These are phyloP conservation scores for Botrytis fragariae DNA, from an alignment of 2,329 filamentous ascomycete genomes.

Conservation along the genomic window DNA sequence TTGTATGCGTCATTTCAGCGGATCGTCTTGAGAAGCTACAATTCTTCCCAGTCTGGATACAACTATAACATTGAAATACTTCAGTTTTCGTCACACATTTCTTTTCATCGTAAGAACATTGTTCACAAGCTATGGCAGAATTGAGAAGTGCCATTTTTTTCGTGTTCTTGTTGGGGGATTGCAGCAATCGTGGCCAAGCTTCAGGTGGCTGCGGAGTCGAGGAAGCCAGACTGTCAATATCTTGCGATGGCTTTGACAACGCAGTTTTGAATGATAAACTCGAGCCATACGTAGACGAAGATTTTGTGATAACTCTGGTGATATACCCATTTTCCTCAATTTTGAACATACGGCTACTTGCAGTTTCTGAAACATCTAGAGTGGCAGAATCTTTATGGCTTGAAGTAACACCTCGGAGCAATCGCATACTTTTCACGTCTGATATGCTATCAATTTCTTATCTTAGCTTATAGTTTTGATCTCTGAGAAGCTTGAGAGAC, in stretches of 20 bases:
- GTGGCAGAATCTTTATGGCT: constrained; percentile 10
- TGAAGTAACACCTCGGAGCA: constrained; percentile 27
- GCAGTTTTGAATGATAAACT: not conserved
- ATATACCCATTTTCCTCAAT: not conserved
- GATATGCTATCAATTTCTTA: constrained; percentile 31
- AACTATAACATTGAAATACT: too few species aligned
- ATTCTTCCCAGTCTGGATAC: too few species aligned
- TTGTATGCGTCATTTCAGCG: too few species aligned
- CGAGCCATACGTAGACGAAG: not conserved
- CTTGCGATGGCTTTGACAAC: not conserved
- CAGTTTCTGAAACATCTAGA: constrained; percentile 25
- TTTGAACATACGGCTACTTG: constrained; percentile 21
- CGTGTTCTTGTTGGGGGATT: too few species aligned
- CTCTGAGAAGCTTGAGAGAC: constrained; percentile 24
- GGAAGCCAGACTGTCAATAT: not conserved
- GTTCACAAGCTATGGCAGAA: too few species aligned
- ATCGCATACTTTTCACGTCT: constrained; percentile 26
- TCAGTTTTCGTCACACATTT: too few species aligned
- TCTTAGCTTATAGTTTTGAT: constrained; percentile 24
- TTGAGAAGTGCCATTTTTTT: too few species aligned
- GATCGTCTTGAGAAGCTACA: too few species aligned
- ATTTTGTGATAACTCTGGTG: too few species aligned
- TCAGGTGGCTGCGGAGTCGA: not conserved
- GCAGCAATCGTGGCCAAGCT: not conserved
- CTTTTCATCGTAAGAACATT: too few species aligned